phyloP scores from a whole-genome alignment of 106 monocot species.

The Dioscorea alata region DNA sequence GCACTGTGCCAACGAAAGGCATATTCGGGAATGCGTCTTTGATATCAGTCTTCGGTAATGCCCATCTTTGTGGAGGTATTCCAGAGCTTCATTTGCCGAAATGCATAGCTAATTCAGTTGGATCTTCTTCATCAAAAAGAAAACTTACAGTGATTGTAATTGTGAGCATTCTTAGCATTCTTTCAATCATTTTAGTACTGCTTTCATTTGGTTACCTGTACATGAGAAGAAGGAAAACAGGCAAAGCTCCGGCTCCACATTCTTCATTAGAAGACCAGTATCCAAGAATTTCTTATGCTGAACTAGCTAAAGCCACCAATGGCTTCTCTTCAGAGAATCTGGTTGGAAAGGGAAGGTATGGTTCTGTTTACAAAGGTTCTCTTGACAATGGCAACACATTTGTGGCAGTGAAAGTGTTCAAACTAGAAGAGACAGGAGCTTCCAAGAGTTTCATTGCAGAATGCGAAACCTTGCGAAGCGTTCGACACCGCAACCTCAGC shows the following conservation, averaged over 20 bases:
- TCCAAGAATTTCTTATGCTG: neutral
- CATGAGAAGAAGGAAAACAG: neutral
- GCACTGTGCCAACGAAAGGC: neutral
- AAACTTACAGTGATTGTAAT: neutral
- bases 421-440: conserved; percentile 1
- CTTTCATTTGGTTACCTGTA: neutral
- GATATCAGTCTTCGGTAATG: conserved; percentile 4
- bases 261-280: neutral
- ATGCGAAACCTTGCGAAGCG: conserved; percentile 1
- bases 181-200: neutral
- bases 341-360: neutral
- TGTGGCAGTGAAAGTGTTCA: conserved; percentile 6
- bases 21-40: neutral
- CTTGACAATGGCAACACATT: neutral
- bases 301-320: neutral
- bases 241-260: too few relatives aligned
- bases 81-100: conserved; percentile 2
- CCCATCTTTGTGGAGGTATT: conserved; percentile 14
- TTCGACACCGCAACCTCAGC: conserved; percentile 1
- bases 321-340: neutral
- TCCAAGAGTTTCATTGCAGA: conserved; percentile 4
- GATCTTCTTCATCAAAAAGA: neutral
- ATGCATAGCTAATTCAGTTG: neutral
- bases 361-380: conserved; percentile 2
- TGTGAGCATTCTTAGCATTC: too few relatives aligned